Evolutionary conservation across 1,284 basidiomycete genomes (phyloP).

Genomic region (Ustilago trichophora): DNA sequence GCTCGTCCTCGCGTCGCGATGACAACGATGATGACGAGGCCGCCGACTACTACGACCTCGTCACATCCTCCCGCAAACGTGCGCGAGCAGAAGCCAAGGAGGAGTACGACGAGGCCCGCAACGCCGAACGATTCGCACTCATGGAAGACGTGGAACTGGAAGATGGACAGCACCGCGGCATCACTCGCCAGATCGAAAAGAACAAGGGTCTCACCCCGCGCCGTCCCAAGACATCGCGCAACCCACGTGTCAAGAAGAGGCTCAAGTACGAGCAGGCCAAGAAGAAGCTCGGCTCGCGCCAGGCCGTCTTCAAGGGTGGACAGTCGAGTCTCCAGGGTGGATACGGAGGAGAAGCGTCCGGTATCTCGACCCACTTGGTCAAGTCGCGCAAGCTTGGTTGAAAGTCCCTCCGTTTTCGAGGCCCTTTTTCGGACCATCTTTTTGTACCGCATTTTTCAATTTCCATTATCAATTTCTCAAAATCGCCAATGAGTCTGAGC

Average conservation of each 20-base stretch:
- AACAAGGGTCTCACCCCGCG: conserved; percentile 63
- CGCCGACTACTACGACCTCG: conserved; percentile 63
- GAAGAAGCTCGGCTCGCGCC: conserved; percentile 61
- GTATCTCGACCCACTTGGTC: conserved; percentile 63
- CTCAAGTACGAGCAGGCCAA: conserved; percentile 64
- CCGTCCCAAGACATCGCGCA: conserved; percentile 61
- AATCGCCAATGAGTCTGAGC: too few species aligned
- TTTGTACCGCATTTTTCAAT: conserved; percentile 9
- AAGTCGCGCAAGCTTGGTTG: conserved; percentile 63
- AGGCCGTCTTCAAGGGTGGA: conserved; percentile 65
- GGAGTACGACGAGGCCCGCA: conserved; percentile 58
- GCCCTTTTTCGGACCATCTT: background rate
- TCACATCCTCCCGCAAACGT: conserved; percentile 44
- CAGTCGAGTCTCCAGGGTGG: conserved; percentile 61
- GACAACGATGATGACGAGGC: conserved; percentile 47
- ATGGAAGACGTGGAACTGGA: conserved; percentile 55
- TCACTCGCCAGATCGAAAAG: conserved; percentile 64
- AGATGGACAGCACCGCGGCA: conserved; percentile 60
- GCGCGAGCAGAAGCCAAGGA: conserved; percentile 57
- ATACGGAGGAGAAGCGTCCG: conserved; percentile 62
- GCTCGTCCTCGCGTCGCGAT: conserved; percentile 10
- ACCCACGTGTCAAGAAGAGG: conserved; percentile 66
- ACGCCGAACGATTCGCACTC: conserved; percentile 50
- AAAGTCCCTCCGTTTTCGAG: background rate
- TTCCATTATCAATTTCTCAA: too few species aligned